Evolutionary conservation across 2,329 filamentous ascomycete species (phyloP), one percentile per base, ranked within the genome.

Genomic region (Claviceps quebecensis): DNA sequence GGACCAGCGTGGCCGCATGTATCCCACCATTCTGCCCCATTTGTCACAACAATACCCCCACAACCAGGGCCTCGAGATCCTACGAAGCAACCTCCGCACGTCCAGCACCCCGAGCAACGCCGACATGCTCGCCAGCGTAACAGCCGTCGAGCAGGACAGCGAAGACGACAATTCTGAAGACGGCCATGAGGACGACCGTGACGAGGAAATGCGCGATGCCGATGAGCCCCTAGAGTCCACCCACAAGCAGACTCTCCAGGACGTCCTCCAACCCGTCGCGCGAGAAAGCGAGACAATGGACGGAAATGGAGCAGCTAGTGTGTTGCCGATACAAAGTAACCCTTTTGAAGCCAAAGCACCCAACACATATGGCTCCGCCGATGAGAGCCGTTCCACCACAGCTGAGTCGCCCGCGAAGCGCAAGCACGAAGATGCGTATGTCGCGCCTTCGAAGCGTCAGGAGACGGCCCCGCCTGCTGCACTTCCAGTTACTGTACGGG

Each of bases 1-100:
- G 55, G 72, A 81, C 60, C 71, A 78, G 60, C 75, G 81, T 62
- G 77, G 83, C 43, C 72, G 79, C 56, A 76, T 79, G 49, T 78
- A 81, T 54, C 75, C 85, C 29, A 93, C 84, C 63, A 83, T 95
- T 47, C 67, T 95, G 47, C 90, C 91, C 0, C 86, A 95, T 59
- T 70, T 96, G 26, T 78, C 81, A 7, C 76, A 81, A 51, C 75
- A 78, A 48, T 86, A 81, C 59, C 73, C 81, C 0, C 65, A 74
- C 11, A 77, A 83, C 48, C 72, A 78, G 52, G 77, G 76, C 16
- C 78, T 93, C 1, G 90, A 96, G 66, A 76, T 85, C 9, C 65
- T 96, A 52, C 72, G 77, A 45, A 77, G 74, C 57, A 80, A 78
- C 56, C 68, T 87, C 22, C 70, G 76, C 8, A 67, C 69, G 3